These are phyloP conservation scores for Borovskyia barvae DNA, from an alignment of 208 protist species.

Conservation along the genomic window DNA sequence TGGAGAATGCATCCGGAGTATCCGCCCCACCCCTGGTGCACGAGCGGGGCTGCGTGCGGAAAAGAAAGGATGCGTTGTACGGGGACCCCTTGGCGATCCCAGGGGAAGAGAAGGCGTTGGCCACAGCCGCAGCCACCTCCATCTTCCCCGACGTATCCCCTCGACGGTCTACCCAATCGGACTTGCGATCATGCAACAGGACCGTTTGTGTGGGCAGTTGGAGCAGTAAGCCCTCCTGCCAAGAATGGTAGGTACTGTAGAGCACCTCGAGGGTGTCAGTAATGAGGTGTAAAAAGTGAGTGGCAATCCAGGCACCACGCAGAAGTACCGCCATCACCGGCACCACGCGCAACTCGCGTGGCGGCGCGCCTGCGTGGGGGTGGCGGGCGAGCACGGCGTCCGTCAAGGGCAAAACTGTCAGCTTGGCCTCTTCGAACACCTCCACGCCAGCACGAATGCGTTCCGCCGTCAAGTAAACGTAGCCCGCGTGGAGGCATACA, in stretches of 20 bases:
- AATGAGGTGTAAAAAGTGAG: conserved; percentile 29
- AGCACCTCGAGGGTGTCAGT: conserved; percentile 28
- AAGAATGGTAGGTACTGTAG: conserved; percentile 8
- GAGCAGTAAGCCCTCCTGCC: conserved; percentile 18
- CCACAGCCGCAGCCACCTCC: conserved; percentile 24
- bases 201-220: conserved; percentile 26
- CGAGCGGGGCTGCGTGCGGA: conserved; percentile 9
- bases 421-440: conserved; percentile 2
- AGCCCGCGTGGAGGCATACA: conserved; percentile 12
- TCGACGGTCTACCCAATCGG: conserved; percentile 16
- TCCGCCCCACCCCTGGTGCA: conserved; percentile 11
- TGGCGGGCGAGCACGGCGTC: conserved; percentile 2
- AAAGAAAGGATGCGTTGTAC: conserved; percentile 29
- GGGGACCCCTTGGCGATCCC: conserved; percentile 6
- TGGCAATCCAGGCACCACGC: conserved; percentile 19
- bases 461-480: conserved; percentile 11
- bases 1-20: neutral
- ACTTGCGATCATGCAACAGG: conserved; percentile 11
- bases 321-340: conserved; percentile 26
- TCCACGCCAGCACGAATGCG: conserved; percentile 7
- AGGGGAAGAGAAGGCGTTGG: conserved; percentile 28
- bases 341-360: conserved; percentile 9
- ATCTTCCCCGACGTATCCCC: conserved; percentile 15
- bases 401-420: conserved; percentile 13
- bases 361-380: neutral